Evolutionary conservation across 2,329 filamentous ascomycete species (phyloP).

Genomic region (Ophiostoma sp.): DNA sequence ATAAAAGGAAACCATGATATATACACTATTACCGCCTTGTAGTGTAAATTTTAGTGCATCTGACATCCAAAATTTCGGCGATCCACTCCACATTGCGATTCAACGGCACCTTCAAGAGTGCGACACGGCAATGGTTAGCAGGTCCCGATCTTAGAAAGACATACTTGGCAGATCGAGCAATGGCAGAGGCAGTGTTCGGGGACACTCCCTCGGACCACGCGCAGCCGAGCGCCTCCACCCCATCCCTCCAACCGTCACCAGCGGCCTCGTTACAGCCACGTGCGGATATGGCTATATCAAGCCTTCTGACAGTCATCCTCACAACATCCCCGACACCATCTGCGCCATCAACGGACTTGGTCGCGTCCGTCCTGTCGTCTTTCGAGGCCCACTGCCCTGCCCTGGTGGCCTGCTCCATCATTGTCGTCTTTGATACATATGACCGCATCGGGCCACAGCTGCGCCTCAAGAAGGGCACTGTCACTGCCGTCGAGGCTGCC

Average conservation of each 20-base stretch:
- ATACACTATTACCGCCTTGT: neutral
- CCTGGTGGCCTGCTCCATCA: conserved; percentile 40
- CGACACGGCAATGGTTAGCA: neutral
- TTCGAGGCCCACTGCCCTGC: conserved; percentile 40
- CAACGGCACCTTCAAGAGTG: neutral
- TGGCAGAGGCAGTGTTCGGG: neutral
- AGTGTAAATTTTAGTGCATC: neutral
- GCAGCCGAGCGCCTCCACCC: neutral
- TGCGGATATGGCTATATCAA: conserved; percentile 9
- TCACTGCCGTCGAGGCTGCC: conserved; percentile 42
- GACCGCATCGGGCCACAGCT: conserved; percentile 41
- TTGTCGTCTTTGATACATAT: conserved; percentile 50
- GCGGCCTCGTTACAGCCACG: neutral
- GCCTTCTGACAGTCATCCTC: conserved; percentile 42
- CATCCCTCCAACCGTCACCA: neutral
- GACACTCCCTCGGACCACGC: neutral
- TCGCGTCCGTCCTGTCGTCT: conserved; percentile 43
- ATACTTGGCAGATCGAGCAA: neutral
- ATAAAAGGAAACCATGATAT: neutral
- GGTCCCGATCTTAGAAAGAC: neutral
- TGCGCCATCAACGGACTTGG: conserved; percentile 46
- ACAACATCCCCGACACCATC: conserved; percentile 53
- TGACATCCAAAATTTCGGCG: neutral
- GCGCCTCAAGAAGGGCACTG: conserved; percentile 50
- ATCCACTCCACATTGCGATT: conserved; percentile 1